Base-by-base conservation (phyloP, 805 yeast species). In the Metschnikowia continentalis region DNA sequence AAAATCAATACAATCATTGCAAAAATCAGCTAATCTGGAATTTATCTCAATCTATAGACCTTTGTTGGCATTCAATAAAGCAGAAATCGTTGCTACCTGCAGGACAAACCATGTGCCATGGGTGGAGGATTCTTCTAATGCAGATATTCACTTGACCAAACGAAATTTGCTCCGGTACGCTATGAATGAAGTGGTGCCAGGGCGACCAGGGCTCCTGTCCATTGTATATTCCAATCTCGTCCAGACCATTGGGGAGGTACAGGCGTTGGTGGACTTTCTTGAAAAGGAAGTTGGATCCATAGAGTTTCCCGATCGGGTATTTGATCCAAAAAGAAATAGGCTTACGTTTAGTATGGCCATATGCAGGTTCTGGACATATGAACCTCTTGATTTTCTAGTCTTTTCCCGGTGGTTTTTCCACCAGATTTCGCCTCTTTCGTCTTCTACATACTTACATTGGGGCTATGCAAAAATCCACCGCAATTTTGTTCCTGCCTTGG, bases 101-200 rank as follows among this genome's bases (percentile, higher is more conserved):
- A 38, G 48, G 8, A 43, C 48, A 0, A 61, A 72, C 19, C 49
- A 56, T 1, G 54, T 87, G 0, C 45, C 53, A 0, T 88, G 94
- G 92, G 81, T 83, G 61, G 91, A 87, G 58, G 96, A 88, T 58
- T 61, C 67, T 2, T 82, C 92, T 0, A 88, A 88, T 55, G 59
- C 60, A 2, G 82, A 84, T 56, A 67, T 75, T 2, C 58, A 61
- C 8, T 70, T 83, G 42, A 86, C 92, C 0, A 58, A 68, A 35
- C 70, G 96, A 46, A 88, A 88, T 58, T 66, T 74, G 15, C 68
- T 81, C 2, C 70, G 94, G 36, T 65, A 67, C 32, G 47, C 38
- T 55, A 66, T 68, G 38, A 48, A 54, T 43, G 53, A 66, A 36
- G 56, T 67, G 57, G 56, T 60, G 42, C 64, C 76, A 49, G 3